Conservation (phyloP, 805 yeast genomes). For the Schizosaccharomyces lindneri region DNA sequence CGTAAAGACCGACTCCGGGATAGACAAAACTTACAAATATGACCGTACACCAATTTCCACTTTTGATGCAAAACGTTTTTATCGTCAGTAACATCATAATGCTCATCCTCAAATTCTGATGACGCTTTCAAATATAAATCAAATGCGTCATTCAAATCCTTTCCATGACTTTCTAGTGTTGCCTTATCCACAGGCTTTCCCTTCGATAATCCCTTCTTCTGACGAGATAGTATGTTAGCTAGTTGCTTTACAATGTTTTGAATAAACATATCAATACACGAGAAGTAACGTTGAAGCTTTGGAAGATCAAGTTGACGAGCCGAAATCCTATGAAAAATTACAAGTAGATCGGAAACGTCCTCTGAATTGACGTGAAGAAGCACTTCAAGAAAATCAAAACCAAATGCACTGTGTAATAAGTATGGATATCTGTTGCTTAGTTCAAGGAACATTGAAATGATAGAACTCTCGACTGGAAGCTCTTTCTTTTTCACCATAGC, state of each 20-base stretch:
- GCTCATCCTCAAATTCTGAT: neutral
- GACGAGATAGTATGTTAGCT: neutral
- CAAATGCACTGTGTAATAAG: neutral
- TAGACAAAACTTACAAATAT: neutral
- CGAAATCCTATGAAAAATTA: neutral
- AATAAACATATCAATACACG: neutral
- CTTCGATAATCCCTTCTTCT: neutral
- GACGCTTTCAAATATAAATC: neutral
- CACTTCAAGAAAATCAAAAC: neutral
- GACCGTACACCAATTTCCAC: neutral
- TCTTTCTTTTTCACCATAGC: neutral
- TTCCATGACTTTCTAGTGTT: neutral
- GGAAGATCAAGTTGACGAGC: neutral
- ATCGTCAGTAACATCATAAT: neutral
- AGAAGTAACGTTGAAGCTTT: slow-evolving; percentile 8
- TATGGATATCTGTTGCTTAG: neutral
- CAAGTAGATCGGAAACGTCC: neutral
- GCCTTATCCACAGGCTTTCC: neutral
- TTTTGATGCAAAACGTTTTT: neutral
- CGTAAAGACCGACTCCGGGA: neutral
- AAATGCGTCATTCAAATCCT: neutral
- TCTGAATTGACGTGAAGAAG: neutral
- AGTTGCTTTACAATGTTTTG: neutral
- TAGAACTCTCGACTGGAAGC: neutral
- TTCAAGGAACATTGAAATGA: neutral